These are phyloP conservation scores for Talaromyces liani DNA, from an alignment of 495 filamentous ascomycete species.

Conservation along the genomic window DNA sequence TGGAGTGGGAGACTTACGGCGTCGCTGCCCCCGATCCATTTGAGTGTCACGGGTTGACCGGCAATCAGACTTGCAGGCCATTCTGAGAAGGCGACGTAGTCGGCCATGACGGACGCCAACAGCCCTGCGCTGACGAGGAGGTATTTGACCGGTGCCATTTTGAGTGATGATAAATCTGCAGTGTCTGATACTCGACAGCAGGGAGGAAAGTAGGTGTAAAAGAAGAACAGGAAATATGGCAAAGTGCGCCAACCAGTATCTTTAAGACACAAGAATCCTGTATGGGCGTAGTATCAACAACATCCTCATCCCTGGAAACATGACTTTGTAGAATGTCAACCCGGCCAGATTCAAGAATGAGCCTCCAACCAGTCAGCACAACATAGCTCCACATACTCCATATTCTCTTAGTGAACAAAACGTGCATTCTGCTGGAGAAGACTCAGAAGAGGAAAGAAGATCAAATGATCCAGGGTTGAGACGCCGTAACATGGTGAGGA, in stretches of 20 bases:
- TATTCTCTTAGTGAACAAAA: background rate
- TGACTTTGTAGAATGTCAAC: background rate
- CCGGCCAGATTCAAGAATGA: background rate
- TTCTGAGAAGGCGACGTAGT: constrained; percentile 33
- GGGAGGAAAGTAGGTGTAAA: background rate
- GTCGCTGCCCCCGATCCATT: constrained; percentile 32
- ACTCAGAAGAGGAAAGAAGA: background rate
- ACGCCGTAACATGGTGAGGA: background rate
- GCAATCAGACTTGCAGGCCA: constrained; percentile 32
- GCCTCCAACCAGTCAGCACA: background rate
- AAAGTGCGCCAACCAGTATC: background rate
- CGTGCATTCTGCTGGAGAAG: background rate
- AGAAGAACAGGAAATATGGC: background rate
- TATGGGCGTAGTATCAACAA: background rate
- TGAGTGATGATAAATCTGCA: background rate
- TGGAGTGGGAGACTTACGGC: constrained; percentile 18
- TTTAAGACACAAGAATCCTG: background rate
- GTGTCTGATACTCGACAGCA: background rate
- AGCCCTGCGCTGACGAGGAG: constrained; percentile 29
- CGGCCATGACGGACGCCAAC: constrained; percentile 22
- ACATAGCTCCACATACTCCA: background rate
- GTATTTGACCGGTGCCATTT: constrained; percentile 24
- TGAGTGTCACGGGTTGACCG: constrained; percentile 31
- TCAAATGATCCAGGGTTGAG: background rate
- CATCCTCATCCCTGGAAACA: background rate